phyloP scores from a whole-genome alignment of 2,329 filamentous ascomycete species.

The Botryotinia narcissicola region DNA sequence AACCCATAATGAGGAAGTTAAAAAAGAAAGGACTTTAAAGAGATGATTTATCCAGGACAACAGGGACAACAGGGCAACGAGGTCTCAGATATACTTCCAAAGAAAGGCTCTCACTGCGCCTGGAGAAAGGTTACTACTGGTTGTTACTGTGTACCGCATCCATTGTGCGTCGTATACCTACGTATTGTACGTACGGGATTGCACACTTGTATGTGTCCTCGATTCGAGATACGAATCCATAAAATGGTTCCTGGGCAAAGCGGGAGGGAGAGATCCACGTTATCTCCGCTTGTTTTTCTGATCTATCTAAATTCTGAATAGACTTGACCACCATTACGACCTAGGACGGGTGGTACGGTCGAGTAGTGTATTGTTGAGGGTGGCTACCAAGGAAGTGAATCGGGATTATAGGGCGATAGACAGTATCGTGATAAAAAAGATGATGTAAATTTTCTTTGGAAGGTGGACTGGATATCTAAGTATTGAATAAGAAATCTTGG shows the following conservation, averaged over 20 bases:
- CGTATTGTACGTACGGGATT: neutral
- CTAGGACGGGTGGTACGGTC: neutral
- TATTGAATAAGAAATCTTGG: neutral
- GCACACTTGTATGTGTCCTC: neutral
- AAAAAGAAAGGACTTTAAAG: neutral
- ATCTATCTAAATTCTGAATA: slow-evolving; percentile 8
- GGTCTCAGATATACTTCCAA: slow-evolving; percentile 11
- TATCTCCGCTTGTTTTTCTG: slow-evolving; percentile 7
- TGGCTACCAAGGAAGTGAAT: neutral
- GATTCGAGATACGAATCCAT: neutral
- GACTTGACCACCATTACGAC: neutral
- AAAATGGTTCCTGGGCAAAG: neutral
- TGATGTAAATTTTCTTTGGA: neutral
- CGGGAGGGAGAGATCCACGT: neutral
- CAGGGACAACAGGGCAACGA: neutral
- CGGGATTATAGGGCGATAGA: neutral
- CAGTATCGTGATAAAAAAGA: neutral
- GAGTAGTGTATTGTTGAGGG: neutral
- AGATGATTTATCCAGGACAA: neutral
- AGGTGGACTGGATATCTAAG: too few relatives aligned
- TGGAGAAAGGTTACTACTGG: neutral
- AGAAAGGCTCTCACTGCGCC: neutral
- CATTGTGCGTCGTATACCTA: neutral
- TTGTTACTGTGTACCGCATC: neutral
- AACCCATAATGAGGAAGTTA: neutral